Conservation (phyloP, 768 basidiomycete genomes). For the Rhizopogon roseolus region DNA sequence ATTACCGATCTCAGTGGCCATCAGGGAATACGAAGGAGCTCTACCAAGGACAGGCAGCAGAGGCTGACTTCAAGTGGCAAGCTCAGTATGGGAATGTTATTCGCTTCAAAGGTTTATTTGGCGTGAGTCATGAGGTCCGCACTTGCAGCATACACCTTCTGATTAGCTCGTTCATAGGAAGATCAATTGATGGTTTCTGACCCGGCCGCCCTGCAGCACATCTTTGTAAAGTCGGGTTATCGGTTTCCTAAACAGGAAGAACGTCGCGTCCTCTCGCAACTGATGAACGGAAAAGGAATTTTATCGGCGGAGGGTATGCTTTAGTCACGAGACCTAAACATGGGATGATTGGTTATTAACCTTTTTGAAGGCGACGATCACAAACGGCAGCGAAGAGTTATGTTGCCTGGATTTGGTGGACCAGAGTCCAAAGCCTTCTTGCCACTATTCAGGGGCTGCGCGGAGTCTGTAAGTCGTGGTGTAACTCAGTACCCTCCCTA, state of each 20-base stretch:
- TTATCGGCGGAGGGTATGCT: constrained; percentile 35
- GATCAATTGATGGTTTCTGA: constrained; percentile 43
- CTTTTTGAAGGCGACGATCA: constrained; percentile 32
- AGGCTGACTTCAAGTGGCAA: constrained; percentile 14
- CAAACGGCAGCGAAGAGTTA: constrained; percentile 47
- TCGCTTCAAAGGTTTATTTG: constrained; percentile 9
- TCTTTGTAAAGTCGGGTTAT: constrained; percentile 41
- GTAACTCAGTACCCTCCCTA: neutral
- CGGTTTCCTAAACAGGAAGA: constrained; percentile 34
- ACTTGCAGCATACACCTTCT: constrained; percentile 4
- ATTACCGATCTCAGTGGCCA: neutral
- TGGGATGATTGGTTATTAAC: constrained; percentile 9
- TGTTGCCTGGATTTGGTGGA: constrained; percentile 52
- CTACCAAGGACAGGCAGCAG: constrained; percentile 10
- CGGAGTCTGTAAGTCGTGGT: constrained; percentile 13
- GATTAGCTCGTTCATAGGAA: constrained; percentile 23
- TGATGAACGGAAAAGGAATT: constrained; percentile 29
- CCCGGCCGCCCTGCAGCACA: constrained; percentile 36
- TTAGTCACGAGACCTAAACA: neutral
- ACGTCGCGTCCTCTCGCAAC: constrained; percentile 9
- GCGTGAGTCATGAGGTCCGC: constrained; percentile 2
- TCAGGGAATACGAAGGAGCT: constrained; percentile 11
- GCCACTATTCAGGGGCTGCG: constrained; percentile 39
- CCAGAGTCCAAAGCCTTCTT: constrained; percentile 48
- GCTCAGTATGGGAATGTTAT: constrained; percentile 11